These are phyloP conservation scores for Westerdykella sp. DNA, from an alignment of 2,329 filamentous ascomycete genomes.

Conservation along the genomic window DNA sequence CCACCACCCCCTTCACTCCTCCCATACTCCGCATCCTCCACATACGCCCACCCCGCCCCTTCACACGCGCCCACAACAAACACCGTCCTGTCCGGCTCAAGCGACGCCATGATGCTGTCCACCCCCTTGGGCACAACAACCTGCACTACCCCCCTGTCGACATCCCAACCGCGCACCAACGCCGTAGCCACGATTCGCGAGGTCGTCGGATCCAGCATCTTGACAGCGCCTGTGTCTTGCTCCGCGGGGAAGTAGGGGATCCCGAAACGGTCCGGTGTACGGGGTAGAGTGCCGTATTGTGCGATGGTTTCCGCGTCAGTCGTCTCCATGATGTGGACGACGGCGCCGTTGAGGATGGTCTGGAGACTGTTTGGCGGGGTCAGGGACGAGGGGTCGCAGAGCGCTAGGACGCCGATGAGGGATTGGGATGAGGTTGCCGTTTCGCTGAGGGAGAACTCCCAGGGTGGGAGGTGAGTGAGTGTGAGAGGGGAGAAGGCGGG, in stretches of 20 bases:
- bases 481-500: slow-evolving; percentile 50
- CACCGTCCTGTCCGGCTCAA: slow-evolving; percentile 25
- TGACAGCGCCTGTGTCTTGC: slow-evolving; percentile 39
- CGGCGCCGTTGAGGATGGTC: slow-evolving; percentile 63
- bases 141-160: slow-evolving; percentile 49
- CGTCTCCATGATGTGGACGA: slow-evolving; percentile 61
- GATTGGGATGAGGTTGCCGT: slow-evolving; percentile 41
- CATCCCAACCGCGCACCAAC: slow-evolving; percentile 65
- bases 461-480: slow-evolving; percentile 53
- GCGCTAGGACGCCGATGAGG: slow-evolving; percentile 60
- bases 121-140: slow-evolving; percentile 56
- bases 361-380: slow-evolving; percentile 53
- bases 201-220: slow-evolving; percentile 52
- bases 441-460: slow-evolving; percentile 56
- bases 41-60: slow-evolving; percentile 30
- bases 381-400: slow-evolving; percentile 51
- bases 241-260: slow-evolving; percentile 56
- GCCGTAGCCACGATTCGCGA: slow-evolving; percentile 59
- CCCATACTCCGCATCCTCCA: slow-evolving; percentile 23
- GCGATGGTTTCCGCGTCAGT: slow-evolving; percentile 40
- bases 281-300: slow-evolving; percentile 27
- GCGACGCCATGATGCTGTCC: slow-evolving; percentile 13
- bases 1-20: slow-evolving; percentile 7
- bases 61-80: slow-evolving; percentile 30
- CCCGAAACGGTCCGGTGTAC: slow-evolving; percentile 43